Percentiles rank a stretch among this genome's conserved stretches.
Evolutionary conservation across 192 early-diverging fungal species (phyloP).

Genomic region (Funneliformis mosseae): DNA sequence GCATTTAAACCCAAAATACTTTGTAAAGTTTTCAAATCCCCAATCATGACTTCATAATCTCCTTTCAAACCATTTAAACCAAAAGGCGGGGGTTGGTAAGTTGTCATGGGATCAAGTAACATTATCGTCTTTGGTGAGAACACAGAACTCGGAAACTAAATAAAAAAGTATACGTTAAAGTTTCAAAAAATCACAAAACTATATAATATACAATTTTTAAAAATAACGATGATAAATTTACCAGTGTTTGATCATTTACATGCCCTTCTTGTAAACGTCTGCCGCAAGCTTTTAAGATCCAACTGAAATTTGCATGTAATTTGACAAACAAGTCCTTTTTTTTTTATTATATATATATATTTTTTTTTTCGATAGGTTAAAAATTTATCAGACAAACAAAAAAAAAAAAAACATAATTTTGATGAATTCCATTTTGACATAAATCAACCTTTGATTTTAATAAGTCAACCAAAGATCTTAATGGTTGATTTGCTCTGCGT

Average conservation of each 20-base stretch:
- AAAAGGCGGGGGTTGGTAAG: neutral
- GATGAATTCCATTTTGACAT: conserved; percentile 7
- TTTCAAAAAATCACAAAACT: neutral
- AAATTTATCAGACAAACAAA: conserved; percentile 5
- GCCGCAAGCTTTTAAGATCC: conserved; percentile 59
- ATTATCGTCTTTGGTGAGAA: conserved; percentile 3
- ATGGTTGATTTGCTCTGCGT: conserved; percentile 50
- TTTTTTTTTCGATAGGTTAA: too few relatives aligned
- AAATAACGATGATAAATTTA: conserved; percentile 30
- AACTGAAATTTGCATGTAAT: conserved; percentile 63
- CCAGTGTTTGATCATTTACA: conserved; percentile 52
- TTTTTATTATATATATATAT: too few relatives aligned
- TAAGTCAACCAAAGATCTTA: conserved; percentile 54
- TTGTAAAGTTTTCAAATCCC: conserved; percentile 11
- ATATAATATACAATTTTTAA: neutral
- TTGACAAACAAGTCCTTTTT: conserved; percentile 63
- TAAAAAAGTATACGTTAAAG: neutral
- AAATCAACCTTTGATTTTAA: conserved; percentile 49
- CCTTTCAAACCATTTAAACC: neutral
- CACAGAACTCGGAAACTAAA: conserved; percentile 12
- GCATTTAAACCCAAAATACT: neutral
- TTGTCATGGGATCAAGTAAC: neutral
- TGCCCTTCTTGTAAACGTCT: conserved; percentile 53
- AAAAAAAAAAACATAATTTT: neutral
- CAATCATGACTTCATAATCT: neutral